Conservation (phyloP, 805 yeast genomes). For the Yarrowia keelungensis region DNA sequence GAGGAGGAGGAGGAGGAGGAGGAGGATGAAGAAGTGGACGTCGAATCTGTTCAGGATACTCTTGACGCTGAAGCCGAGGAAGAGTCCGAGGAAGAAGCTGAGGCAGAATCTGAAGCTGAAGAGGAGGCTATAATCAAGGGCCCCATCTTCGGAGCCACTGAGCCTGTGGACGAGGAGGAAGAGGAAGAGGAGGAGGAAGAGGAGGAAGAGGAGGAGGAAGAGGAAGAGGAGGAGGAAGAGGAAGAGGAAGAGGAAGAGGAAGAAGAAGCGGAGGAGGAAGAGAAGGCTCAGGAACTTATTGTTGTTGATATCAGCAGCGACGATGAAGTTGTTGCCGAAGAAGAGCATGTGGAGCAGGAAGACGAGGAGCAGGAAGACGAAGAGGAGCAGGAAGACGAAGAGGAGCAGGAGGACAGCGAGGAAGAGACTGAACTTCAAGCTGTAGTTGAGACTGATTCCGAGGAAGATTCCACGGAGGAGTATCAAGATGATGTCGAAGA, state of each 20-base stretch:
- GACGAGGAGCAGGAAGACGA: background rate
- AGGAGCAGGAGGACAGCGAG: too few species aligned
- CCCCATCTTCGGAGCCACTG: background rate
- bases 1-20: background rate
- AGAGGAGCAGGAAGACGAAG: too few species aligned
- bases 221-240: background rate
- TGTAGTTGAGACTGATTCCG: background rate
- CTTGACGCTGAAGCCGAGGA: background rate
- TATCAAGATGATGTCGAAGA: background rate
- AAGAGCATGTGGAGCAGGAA: background rate
- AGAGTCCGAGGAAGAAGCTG: background rate
- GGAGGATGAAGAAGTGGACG: background rate
- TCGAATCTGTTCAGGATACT: background rate
- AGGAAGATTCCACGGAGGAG: background rate
- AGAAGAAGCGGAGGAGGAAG: background rate
- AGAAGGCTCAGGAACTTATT: too few species aligned
- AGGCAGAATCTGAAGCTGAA: background rate
- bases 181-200: constrained; percentile 1
- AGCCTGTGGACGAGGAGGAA: constrained; percentile 3
- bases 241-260: background rate
- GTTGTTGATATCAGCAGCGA: constrained; percentile 20
- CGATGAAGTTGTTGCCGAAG: background rate
- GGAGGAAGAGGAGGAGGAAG: background rate
- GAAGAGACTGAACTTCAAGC: too few species aligned
- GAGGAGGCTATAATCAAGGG: background rate